Evolutionary conservation across 2,329 filamentous ascomycete species (phyloP), one percentile per base, ranked within the genome.

Genomic region (Xylariaceae sp.): DNA sequence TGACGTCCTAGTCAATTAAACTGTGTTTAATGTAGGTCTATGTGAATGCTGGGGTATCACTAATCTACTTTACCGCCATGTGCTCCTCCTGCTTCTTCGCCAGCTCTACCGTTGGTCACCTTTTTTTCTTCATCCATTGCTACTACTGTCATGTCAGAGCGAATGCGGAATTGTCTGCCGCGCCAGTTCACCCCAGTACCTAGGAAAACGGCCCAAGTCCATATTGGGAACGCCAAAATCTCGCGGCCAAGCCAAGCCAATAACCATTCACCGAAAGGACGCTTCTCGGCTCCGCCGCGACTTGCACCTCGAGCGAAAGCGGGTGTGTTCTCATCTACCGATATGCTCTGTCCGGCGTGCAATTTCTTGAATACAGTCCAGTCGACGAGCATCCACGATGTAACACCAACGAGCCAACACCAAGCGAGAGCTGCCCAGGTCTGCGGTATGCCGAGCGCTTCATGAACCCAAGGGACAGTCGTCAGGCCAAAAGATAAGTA

Each of bases 111-210:
- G 10, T 39, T 48, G 7, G 4, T 20, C 4, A n/a, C 20, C 39
- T 29, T 41, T 8, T n/a, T 18, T 2, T 53, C 40, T 8, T 44
- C 57, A 16, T 70, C 67, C 26, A 77, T 63, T 20, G 78, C 76
- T 4, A 79, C 75, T 1, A 96, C 93, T 44, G 86, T 89, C 80
- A 93, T 93, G 69, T 97, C 89, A 62, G 91, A 80, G 1, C 87
- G 84, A 1, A 97, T 92, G 64, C 82, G 83, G 69, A 97, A 97
- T 23, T 77, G 81, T 65, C 86, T 87, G 0, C 92, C 93, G 50
- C 94, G 79, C 95, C 94, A 99, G 46, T 83, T 83, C 0, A 99
- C 91, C 0, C 86, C 93, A 1, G 88, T 85, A 0, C 94, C 94
- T n/a, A 93, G 87, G 63, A 91, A 84, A 16, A 97, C 89, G 1